Evolutionary conservation across 495 filamentous ascomycete genomes (phyloP).

Genomic region (Xylaria telfairii): DNA sequence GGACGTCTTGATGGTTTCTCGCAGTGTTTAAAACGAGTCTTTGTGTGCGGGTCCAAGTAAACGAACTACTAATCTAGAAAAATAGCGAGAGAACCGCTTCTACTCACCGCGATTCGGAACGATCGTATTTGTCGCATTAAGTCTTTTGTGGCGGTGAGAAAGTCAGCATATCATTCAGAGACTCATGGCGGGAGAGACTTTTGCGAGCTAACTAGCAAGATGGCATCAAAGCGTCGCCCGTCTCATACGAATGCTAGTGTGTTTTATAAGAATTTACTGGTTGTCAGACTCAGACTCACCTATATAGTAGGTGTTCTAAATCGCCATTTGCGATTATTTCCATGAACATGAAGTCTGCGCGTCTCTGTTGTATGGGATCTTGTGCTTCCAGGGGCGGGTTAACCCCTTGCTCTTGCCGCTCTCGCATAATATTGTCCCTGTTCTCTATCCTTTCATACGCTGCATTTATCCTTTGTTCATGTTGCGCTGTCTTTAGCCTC

Average conservation of each 20-base stretch:
- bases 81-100: neutral
- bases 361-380: neutral
- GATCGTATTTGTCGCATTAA: neutral
- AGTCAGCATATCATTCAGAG: neutral
- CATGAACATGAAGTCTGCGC: neutral
- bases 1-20: neutral
- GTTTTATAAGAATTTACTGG: no score
- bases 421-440: no score
- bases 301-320: conserved; percentile 17
- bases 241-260: neutral
- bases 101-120: conserved; percentile 29
- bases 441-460: neutral
- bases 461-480: neutral
- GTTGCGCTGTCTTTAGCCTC: neutral
- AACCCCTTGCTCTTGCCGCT: neutral
- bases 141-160: neutral
- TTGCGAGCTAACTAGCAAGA: neutral
- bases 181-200: neutral
- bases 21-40: no score
- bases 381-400: neutral
- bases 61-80: neutral
- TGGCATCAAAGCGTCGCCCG: neutral
- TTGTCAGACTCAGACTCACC: conserved; percentile 14
- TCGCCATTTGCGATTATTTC: conserved; percentile 29
- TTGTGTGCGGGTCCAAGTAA: neutral